Conservation (phyloP, 2,329 filamentous ascomycete species). For the Apiospora sp. region DNA sequence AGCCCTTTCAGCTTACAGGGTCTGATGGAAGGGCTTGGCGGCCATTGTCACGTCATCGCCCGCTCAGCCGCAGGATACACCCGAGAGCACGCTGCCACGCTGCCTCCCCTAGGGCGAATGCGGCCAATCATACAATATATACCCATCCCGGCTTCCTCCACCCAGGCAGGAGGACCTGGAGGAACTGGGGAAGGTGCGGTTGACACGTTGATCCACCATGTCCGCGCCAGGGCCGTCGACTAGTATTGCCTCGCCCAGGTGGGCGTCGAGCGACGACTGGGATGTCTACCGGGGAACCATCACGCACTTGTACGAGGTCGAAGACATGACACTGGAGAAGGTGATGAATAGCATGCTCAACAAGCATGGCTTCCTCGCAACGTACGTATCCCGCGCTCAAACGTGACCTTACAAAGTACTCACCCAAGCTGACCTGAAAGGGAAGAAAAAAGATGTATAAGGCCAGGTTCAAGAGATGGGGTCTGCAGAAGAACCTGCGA, state of each 20-base stretch:
- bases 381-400: background rate
- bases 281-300: conserved; percentile 15
- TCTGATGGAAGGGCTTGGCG: background rate
- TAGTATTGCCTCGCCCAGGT: conserved; percentile 5
- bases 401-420: background rate
- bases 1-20: conserved; percentile 11
- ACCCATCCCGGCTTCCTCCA: conserved; percentile 14
- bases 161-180: background rate
- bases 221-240: conserved; percentile 6
- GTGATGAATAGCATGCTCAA: conserved; percentile 17
- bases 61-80: background rate
- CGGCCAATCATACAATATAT: conserved; percentile 20
- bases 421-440: background rate
- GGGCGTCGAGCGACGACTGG: conserved; percentile 19
- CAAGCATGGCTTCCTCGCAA: conserved; percentile 23
- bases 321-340: conserved; percentile 16
- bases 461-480: conserved; percentile 18
- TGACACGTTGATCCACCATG: conserved; percentile 18
- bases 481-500: conserved; percentile 19
- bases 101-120: background rate
- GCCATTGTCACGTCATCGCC: conserved; percentile 11
- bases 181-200: background rate
- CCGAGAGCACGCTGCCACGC: conserved; percentile 8
- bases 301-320: conserved; percentile 21
- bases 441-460: conserved; percentile 24